Conservation (phyloP, 2,329 filamentous ascomycete species). For the Ceratocystis cubensis region DNA sequence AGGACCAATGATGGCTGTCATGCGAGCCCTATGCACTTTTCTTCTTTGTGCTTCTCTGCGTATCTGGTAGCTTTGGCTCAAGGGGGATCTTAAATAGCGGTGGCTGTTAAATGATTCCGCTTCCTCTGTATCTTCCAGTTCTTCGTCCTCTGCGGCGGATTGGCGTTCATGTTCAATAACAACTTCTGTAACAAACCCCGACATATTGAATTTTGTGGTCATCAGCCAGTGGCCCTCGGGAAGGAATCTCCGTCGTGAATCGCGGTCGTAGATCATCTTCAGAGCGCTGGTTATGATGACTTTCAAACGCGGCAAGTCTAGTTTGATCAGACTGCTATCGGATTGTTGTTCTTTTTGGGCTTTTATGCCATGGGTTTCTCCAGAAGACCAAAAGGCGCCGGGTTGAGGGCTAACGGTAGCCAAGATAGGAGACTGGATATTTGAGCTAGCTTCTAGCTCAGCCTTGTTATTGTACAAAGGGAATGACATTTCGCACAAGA, state of each 20-base stretch:
- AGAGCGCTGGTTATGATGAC: slow-evolving; percentile 67
- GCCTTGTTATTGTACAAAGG: slow-evolving; percentile 72
- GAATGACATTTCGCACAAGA: slow-evolving; percentile 85
- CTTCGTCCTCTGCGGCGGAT: slow-evolving; percentile 38
- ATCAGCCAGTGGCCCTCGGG: slow-evolving; percentile 86
- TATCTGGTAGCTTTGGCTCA: background rate
- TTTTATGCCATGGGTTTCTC: background rate
- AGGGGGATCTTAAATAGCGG: background rate
- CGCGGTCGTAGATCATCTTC: slow-evolving; percentile 81
- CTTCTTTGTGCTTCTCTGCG: slow-evolving; percentile 19
- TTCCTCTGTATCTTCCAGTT: slow-evolving; percentile 29
- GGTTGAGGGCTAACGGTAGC: background rate
- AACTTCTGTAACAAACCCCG: slow-evolving; percentile 72
- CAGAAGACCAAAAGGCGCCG: background rate
- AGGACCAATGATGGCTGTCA: slow-evolving; percentile 68
- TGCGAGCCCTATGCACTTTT: slow-evolving; percentile 51
- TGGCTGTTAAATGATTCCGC: slow-evolving; percentile 17
- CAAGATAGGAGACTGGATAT: background rate
- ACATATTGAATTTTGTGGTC: slow-evolving; percentile 77
- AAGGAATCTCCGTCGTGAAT: slow-evolving; percentile 76
- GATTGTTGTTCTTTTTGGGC: slow-evolving; percentile 21
- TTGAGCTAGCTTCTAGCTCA: slow-evolving; percentile 31
- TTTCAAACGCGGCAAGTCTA: slow-evolving; percentile 67
- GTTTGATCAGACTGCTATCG: slow-evolving; percentile 20
- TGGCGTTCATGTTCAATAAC: slow-evolving; percentile 78